A percentile compares a stretch with the other conserved stretches of the same genome.
These are phyloP conservation scores for Fusarium sp. DNA, from an alignment of 2,329 filamentous ascomycete species.

Conservation along the genomic window DNA sequence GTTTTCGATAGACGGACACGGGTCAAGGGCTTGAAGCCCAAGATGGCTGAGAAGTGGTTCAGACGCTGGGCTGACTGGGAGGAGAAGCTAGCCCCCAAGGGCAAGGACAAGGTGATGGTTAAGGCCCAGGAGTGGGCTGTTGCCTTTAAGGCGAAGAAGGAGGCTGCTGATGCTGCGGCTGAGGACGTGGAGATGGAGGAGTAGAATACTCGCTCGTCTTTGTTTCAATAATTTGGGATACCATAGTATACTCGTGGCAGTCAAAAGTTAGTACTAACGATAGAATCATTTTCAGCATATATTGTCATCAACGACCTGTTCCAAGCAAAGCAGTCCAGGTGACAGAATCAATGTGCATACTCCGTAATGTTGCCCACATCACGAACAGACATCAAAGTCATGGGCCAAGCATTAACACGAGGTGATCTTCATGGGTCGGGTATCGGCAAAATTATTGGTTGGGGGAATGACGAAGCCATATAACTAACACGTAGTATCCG, in stretches of 20 bases:
- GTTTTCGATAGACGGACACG: constrained; percentile 84
- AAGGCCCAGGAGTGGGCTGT: constrained; percentile 77
- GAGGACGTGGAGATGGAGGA: constrained; percentile 51
- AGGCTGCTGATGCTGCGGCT: constrained; percentile 47
- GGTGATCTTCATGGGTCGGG: constrained; percentile 6
- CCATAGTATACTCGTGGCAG: constrained; percentile 27
- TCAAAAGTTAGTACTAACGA: constrained; percentile 37
- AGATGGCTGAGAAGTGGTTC: constrained; percentile 88
- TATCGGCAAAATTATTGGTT: constrained; percentile 11
- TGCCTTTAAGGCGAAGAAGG: constrained; percentile 56
- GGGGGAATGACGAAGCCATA: not conserved
- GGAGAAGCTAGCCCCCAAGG: constrained; percentile 73
- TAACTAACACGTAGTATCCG: not conserved
- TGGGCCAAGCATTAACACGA: constrained; percentile 23
- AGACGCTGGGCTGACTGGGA: constrained; percentile 93
- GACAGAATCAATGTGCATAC: not conserved
- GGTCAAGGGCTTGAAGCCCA: constrained; percentile 77
- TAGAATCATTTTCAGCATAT: constrained; percentile 26
- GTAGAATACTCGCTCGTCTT: constrained; percentile 23
- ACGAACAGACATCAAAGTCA: not conserved
- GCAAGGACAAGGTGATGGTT: constrained; percentile 74
- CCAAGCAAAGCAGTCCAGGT: not conserved
- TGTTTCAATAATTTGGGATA: constrained; percentile 39
- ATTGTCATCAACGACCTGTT: not conserved
- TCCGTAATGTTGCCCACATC: not conserved